Evolutionary conservation across 108 stramenopile species (phyloP).

Genomic region (Chaetoceros muelleri): DNA sequence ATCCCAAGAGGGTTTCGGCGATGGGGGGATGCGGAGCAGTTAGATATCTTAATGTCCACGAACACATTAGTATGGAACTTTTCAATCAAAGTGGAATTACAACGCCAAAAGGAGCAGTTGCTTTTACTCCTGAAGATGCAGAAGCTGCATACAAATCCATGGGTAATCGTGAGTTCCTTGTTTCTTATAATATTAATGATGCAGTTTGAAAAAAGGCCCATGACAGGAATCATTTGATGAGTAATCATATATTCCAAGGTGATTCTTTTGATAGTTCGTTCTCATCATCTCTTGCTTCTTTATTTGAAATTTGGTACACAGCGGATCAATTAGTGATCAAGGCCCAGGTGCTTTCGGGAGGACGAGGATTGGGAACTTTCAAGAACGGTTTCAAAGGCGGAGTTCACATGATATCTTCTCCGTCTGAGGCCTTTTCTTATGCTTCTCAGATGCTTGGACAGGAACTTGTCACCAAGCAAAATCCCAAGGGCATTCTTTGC

Average conservation of each 20-base stretch:
- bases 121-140: slow-evolving; percentile 64
- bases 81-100: slow-evolving; percentile 58
- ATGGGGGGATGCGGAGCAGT: slow-evolving; percentile 1
- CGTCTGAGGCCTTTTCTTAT: slow-evolving; percentile 24
- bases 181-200: neutral
- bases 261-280: neutral
- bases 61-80: slow-evolving; percentile 66
- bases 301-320: neutral
- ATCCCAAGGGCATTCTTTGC: slow-evolving; percentile 66
- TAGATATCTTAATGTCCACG: slow-evolving; percentile 63
- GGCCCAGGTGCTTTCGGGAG: slow-evolving; percentile 60
- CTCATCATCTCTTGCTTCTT: neutral
- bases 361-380: slow-evolving; percentile 54
- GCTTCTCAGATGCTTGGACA: slow-evolving; percentile 49
- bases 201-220: neutral
- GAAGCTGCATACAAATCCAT: slow-evolving; percentile 47
- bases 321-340: slow-evolving; percentile 56
- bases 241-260: neutral
- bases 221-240: neutral
- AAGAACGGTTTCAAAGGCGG: slow-evolving; percentile 63
- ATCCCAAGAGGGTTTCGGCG: neutral
- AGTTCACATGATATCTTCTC: slow-evolving; percentile 49
- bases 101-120: slow-evolving; percentile 45
- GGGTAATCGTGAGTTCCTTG: slow-evolving; percentile 37
- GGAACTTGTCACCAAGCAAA: slow-evolving; percentile 68